Evolutionary conservation across 805 yeast species (phyloP).

Genomic region (Brettanomyces nanus): DNA sequence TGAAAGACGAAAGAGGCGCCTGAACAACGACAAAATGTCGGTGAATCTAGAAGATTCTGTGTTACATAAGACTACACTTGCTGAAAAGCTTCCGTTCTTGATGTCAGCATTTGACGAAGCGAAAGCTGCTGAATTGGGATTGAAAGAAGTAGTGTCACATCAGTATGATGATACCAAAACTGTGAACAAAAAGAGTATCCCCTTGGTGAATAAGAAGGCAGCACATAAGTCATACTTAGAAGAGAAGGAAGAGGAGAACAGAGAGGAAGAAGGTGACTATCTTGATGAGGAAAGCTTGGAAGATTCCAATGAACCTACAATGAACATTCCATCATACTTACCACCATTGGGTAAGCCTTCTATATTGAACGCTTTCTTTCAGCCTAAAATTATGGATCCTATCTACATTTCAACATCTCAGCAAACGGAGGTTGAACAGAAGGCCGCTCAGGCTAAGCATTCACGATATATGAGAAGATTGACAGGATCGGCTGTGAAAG

Average conservation of each 20-base stretch:
- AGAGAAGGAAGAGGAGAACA: not conserved
- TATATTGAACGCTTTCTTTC: conserved; percentile 15
- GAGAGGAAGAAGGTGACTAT: not conserved
- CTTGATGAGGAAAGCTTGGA: conserved; percentile 1
- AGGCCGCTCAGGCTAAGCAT: conserved; percentile 2
- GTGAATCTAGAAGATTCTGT: conserved; percentile 21
- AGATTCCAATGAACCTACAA: not conserved
- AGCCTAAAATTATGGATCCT: conserved; percentile 19
- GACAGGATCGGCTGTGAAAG: conserved; percentile 4
- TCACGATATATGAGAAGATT: not conserved
- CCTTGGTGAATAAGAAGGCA: not conserved
- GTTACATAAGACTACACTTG: conserved; percentile 43
- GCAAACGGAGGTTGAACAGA: not conserved
- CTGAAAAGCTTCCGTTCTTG: conserved; percentile 59
- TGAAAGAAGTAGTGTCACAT: not conserved
- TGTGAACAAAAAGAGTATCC: not conserved
- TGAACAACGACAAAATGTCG: conserved; percentile 4
- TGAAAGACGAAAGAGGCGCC: conserved; percentile 9
- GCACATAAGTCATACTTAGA: not conserved
- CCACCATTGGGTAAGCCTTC: conserved; percentile 7
- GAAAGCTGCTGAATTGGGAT: conserved; percentile 29
- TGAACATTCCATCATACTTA: conserved; percentile 4
- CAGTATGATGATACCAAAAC: not conserved
- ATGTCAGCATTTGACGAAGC: conserved; percentile 63
- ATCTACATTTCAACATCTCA: conserved; percentile 11